These are phyloP conservation scores for Cyberlindnera mycetangii DNA, from an alignment of 805 yeast genomes.

Conservation along the genomic window DNA sequence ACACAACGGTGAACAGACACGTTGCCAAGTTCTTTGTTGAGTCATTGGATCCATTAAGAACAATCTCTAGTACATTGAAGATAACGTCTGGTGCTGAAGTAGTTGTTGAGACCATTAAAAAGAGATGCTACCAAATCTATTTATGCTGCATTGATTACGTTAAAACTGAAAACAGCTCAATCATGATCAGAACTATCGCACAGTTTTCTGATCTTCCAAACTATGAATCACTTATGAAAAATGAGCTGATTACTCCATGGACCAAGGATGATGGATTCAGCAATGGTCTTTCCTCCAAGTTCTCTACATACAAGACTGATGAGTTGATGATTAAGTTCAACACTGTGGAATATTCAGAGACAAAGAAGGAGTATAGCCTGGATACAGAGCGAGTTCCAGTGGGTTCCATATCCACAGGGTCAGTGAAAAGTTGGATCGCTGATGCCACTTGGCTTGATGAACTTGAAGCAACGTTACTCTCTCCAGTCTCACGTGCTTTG, in stretches of 20 bases:
- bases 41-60: slow-evolving; percentile 21
- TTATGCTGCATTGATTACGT: slow-evolving; percentile 29
- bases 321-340: slow-evolving; percentile 34
- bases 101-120: slow-evolving; percentile 33
- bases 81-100: slow-evolving; percentile 1
- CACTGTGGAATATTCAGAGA: slow-evolving; percentile 2
- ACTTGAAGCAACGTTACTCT: slow-evolving; percentile 32
- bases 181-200: slow-evolving; percentile 36
- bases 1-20: slow-evolving; percentile 40
- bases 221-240: slow-evolving; percentile 17
- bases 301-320: slow-evolving; percentile 33
- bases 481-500: slow-evolving; percentile 39
- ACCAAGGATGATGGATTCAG: slow-evolving; percentile 39
- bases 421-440: slow-evolving; percentile 31
- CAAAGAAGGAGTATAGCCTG: slow-evolving; percentile 18
- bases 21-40: slow-evolving; percentile 47
- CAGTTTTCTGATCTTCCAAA: slow-evolving; percentile 40
- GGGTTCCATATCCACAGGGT: slow-evolving; percentile 31
- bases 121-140: slow-evolving; percentile 45
- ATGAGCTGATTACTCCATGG: slow-evolving; percentile 17
- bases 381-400: slow-evolving; percentile 19
- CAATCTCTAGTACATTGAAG: slow-evolving; percentile 14
- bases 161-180: slow-evolving; percentile 25
- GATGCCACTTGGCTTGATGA: slow-evolving; percentile 34
- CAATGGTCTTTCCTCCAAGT: slow-evolving; percentile 54